Base-by-base conservation (phyloP, 2,329 filamentous ascomycete genomes). In the Trematosphaeria pertusa region DNA sequence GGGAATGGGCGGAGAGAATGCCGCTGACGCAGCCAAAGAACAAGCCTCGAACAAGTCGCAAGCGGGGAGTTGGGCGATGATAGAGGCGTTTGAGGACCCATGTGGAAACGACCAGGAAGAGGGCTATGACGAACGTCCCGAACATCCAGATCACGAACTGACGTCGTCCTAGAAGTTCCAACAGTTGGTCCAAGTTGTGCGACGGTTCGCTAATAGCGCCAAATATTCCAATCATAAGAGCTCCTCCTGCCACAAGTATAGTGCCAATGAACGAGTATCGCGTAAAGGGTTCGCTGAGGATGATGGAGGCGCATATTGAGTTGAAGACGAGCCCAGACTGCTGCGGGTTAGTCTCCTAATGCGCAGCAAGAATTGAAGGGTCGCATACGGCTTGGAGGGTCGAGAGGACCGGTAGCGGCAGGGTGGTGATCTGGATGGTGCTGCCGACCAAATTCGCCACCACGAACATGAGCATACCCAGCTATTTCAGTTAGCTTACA, bases 381-480 rank as follows among this genome's bases (percentile, higher is more conserved):
- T 14, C 20, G 22, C 43, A 17, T 72, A 81, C 79, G 14, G 93
- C 93, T 76, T 99, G 94, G 28, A 99, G 79, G 1, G 94, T 97
- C 46, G 93, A 97, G 24, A 99, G 83, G 5, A 99, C 91, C 15
- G 94, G 94, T 17, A 99, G 80, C 12, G 94, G 94, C 34, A 99
- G 80, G 1, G 93, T 97, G 21, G 94, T 97, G 69, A 99, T 97
- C 75, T 99, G 94, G 48, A 99, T 94, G 28, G 91, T 93, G 75
- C 92, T 97, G 49, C 94, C 94, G 44, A 97, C 81, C 45, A 99
- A 81, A 71, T 99, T 99, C 53, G 94, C 90, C 58, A 96, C 80
- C 58, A 99, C 86, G 74, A 99, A 99, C 86, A 99, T 94, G 68
- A 86, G 85, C 92, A 99, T 97, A 47, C 94, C 94, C 53, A 95